A percentile compares a stretch with the other conserved stretches of the same genome.
Evolutionary conservation across 805 yeast species (phyloP).

Genomic region (Hanseniaspora vineae): DNA sequence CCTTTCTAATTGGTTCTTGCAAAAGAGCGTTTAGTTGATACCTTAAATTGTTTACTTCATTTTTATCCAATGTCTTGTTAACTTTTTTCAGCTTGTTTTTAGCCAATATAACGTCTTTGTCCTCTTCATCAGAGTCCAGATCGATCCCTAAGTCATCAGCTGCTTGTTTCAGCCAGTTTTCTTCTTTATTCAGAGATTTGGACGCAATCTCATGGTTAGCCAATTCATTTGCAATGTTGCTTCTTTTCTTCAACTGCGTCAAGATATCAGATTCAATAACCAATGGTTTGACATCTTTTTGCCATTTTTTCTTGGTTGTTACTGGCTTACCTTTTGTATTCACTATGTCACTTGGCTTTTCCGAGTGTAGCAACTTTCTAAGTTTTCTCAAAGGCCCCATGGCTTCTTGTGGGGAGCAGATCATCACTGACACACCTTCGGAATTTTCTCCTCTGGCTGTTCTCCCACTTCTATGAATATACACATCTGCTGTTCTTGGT

Average conservation of each 20-base stretch:
- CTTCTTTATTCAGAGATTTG: constrained; percentile 52
- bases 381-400: constrained; percentile 75
- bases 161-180: constrained; percentile 74
- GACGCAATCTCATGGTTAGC: constrained; percentile 59
- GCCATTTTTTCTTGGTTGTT: constrained; percentile 27
- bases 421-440: constrained; percentile 89
- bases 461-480: constrained; percentile 93
- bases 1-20: constrained; percentile 42
- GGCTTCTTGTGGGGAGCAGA: constrained; percentile 90
- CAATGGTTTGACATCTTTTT: constrained; percentile 49
- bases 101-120: constrained; percentile 30
- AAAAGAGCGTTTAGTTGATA: constrained; percentile 43
- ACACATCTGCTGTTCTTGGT: constrained; percentile 88
- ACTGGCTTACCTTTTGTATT: constrained; percentile 3
- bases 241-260: constrained; percentile 56
- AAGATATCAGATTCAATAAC: constrained; percentile 70
- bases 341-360: constrained; percentile 7
- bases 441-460: constrained; percentile 84
- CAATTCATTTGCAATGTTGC: constrained; percentile 52
- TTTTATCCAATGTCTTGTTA: constrained; percentile 38
- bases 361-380: constrained; percentile 39
- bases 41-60: constrained; percentile 33
- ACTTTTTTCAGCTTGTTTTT: constrained; percentile 47
- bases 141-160: constrained; percentile 90
- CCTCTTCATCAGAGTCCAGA: constrained; percentile 38